These are phyloP conservation scores for Naganishia liquefaciens DNA, from an alignment of 1,284 basidiomycete genomes.

Conservation along the genomic window DNA sequence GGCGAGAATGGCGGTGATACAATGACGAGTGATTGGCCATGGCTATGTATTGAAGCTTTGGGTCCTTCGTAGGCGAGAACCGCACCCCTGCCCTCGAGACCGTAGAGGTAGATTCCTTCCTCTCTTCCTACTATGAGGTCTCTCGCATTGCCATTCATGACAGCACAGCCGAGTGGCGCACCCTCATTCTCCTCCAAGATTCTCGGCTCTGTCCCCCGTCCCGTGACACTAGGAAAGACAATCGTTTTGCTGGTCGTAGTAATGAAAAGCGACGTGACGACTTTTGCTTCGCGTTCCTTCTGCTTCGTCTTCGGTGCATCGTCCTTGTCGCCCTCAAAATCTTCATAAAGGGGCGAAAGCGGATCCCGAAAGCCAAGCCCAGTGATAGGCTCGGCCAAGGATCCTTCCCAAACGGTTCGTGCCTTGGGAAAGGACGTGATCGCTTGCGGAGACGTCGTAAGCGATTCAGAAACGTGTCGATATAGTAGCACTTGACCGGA, in stretches of 20 bases:
- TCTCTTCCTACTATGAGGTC: slow-evolving; percentile 85
- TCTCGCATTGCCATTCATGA: slow-evolving; percentile 68
- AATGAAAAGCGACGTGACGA: slow-evolving; percentile 72
- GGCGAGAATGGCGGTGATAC: slow-evolving; percentile 81
- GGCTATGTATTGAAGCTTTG: slow-evolving; percentile 62
- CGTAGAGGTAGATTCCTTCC: slow-evolving; percentile 87
- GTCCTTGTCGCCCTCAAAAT: neutral
- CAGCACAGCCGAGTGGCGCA: slow-evolving; percentile 72
- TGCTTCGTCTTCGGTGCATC: slow-evolving; percentile 41
- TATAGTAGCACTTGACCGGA: slow-evolving; percentile 94
- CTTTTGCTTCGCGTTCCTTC: slow-evolving; percentile 33
- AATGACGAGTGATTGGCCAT: slow-evolving; percentile 80
- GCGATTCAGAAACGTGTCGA: slow-evolving; percentile 83
- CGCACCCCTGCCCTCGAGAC: slow-evolving; percentile 76
- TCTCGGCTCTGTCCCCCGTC: slow-evolving; percentile 67
- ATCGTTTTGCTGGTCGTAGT: slow-evolving; percentile 83
- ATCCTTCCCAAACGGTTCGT: slow-evolving; percentile 70
- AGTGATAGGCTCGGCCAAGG: slow-evolving; percentile 80
- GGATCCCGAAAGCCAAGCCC: slow-evolving; percentile 74
- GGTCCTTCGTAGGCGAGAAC: slow-evolving; percentile 89
- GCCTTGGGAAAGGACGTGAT: slow-evolving; percentile 76
- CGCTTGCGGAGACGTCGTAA: slow-evolving; percentile 61
- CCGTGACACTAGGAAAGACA: slow-evolving; percentile 64
- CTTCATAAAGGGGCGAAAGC: slow-evolving; percentile 15
- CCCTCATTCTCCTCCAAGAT: slow-evolving; percentile 83